Evolutionary conservation across 495 filamentous ascomycete species (phyloP).

Genomic region (Aspergillus affinis): DNA sequence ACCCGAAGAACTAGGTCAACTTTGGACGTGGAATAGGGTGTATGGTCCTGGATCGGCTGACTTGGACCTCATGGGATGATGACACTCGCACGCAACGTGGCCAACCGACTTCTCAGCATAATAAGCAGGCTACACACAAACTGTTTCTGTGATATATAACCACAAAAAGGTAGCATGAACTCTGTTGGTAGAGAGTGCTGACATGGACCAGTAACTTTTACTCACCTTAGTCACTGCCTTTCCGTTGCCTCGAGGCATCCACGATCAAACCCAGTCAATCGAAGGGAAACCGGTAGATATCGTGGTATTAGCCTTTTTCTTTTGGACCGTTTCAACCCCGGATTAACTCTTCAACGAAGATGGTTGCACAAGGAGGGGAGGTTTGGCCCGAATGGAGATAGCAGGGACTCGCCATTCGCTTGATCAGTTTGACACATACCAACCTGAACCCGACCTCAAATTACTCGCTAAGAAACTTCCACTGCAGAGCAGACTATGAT

Average conservation of each 20-base stretch:
- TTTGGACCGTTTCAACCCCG: too few species aligned
- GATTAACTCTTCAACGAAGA: too few species aligned
- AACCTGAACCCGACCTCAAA: neutral
- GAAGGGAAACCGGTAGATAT: neutral
- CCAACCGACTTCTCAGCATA: neutral
- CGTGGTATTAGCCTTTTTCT: too few species aligned
- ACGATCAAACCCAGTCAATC: neutral
- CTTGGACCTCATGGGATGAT: neutral
- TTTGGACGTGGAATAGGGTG: neutral
- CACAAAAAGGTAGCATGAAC: neutral
- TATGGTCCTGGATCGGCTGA: neutral
- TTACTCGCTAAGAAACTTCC: too few species aligned
- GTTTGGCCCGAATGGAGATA: neutral
- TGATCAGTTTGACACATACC: neutral
- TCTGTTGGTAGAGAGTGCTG: neutral
- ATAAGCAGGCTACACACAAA: neutral
- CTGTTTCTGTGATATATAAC: neutral
- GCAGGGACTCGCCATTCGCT: neutral
- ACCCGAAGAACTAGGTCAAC: neutral
- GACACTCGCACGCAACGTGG: neutral
- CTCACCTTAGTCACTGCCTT: neutral
- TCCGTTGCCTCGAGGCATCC: neutral
- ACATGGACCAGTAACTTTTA: neutral
- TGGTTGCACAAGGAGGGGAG: too few species aligned
- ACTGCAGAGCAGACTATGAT: too few species aligned